A percentile compares a stretch with the other conserved stretches of the same genome.
Evolutionary conservation across 1,284 basidiomycete genomes (phyloP).

Genomic region (Naganishia liquefaciens): DNA sequence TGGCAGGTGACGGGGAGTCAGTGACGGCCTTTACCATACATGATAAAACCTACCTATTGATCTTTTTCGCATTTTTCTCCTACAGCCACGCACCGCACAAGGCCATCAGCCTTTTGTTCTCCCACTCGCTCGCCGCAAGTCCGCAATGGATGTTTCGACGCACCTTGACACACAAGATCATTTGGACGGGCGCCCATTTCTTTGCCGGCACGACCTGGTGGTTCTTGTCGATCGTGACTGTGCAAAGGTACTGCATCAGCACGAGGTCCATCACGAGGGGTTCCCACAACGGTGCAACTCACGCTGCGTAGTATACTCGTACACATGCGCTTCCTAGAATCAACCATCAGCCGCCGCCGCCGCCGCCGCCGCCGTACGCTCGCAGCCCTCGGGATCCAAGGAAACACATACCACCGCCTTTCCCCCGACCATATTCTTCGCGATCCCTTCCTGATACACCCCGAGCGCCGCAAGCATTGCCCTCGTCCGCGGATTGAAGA

Average conservation of each 20-base stretch:
- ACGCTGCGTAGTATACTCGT: conserved; percentile 91
- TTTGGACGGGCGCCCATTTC: conserved; percentile 80
- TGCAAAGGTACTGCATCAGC: not conserved
- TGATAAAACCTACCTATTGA: conserved; percentile 28
- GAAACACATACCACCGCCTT: conserved; percentile 63
- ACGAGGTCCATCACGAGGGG: not conserved
- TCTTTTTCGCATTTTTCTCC: conserved; percentile 52
- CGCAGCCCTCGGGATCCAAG: not conserved
- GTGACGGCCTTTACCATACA: not conserved
- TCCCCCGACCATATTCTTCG: conserved; percentile 84
- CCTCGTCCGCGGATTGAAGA: conserved; percentile 82
- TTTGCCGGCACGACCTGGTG: conserved; percentile 57
- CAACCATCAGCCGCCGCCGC: not conserved
- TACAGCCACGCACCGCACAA: conserved; percentile 5
- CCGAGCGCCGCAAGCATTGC: conserved; percentile 86
- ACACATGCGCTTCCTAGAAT: conserved; percentile 74
- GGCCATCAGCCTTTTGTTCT: not conserved
- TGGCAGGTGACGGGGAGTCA: conserved; percentile 13
- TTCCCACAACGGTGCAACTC: conserved; percentile 44
- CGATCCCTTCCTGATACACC: conserved; percentile 82
- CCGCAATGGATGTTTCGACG: conserved; percentile 60
- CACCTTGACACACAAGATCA: conserved; percentile 94
- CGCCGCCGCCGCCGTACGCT: not conserved
- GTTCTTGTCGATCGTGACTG: conserved; percentile 32
- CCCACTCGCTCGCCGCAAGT: not conserved